Percentiles rank a stretch among this genome's conserved stretches.
These are phyloP conservation scores for Rhodamnia argentea DNA, from an alignment of 345 rosid genomes.

Conservation along the genomic window DNA sequence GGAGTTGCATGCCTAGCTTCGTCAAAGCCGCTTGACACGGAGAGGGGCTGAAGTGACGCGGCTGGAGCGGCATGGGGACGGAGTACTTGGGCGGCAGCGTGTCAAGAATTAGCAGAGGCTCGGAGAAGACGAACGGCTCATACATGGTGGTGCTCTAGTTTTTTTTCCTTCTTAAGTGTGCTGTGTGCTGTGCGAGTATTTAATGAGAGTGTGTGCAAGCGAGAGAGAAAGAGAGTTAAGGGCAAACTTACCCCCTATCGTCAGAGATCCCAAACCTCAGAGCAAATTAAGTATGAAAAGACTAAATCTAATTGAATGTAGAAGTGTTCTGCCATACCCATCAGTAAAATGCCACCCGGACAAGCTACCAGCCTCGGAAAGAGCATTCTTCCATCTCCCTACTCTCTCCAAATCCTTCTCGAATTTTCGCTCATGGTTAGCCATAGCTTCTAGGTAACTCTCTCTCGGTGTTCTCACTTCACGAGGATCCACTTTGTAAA, in stretches of 20 bases:
- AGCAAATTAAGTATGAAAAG: background rate
- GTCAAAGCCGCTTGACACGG: background rate
- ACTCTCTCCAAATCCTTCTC: too few relatives aligned
- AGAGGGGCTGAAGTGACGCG: background rate
- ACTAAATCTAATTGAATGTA: too few relatives aligned
- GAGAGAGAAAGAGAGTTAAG: background rate
- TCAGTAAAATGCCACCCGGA: too few relatives aligned
- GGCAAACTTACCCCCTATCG: background rate
- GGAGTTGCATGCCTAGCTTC: too few relatives aligned
- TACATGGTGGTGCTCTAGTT: background rate
- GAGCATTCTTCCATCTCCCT: too few relatives aligned
- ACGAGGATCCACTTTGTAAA: too few relatives aligned
- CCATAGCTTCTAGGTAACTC: too few relatives aligned
- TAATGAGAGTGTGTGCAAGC: background rate
- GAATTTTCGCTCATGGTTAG: too few relatives aligned
- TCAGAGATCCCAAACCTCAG: background rate
- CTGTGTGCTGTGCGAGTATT: background rate
- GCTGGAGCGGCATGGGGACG: background rate
- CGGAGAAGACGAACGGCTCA: background rate
- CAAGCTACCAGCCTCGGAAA: too few relatives aligned
- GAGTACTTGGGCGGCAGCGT: background rate
- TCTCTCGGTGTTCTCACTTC: too few relatives aligned
- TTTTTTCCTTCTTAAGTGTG: background rate
- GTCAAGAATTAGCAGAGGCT: background rate
- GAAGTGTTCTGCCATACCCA: background rate